Percentiles rank a stretch among this genome's conserved stretches.
phyloP scores from a whole-genome alignment of 2,329 filamentous ascomycete genomes.

The Coniella vitis region DNA sequence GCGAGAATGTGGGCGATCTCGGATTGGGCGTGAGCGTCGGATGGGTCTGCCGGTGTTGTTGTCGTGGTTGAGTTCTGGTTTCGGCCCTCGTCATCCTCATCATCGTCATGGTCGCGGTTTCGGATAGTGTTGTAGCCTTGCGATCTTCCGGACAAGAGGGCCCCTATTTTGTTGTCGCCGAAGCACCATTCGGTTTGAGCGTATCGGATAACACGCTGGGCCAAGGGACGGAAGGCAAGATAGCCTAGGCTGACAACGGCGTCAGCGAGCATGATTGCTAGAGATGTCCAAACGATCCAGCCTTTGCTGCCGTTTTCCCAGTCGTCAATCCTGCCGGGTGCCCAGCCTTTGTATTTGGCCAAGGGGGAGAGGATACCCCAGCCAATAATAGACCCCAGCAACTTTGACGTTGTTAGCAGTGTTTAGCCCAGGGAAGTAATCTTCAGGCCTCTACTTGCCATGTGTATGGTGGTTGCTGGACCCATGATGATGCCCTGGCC shows the following conservation, averaged over 20 bases:
- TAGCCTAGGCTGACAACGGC: conserved; percentile 82
- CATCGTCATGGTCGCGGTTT: conserved; percentile 9
- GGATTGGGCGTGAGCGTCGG: conserved; percentile 12
- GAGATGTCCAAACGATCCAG: conserved; percentile 95
- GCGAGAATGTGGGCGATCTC: conserved; percentile 14
- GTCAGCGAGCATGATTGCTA: conserved; percentile 95
- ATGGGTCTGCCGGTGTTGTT: conserved; percentile 17
- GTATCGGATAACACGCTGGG: conserved; percentile 26
- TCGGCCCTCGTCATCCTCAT: not conserved
- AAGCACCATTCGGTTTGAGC: conserved; percentile 2
- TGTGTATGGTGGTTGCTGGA: conserved; percentile 87
- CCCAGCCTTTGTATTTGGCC: conserved; percentile 82
- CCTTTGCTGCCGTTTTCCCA: conserved; percentile 94
- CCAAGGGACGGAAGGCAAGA: conserved; percentile 59
- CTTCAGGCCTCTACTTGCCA: conserved; percentile 37
- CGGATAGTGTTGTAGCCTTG: conserved; percentile 20
- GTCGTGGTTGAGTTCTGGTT: conserved; percentile 9
- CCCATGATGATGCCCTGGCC: conserved; percentile 99
- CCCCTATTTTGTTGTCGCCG: conserved; percentile 1
- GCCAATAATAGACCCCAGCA: conserved; percentile 78
- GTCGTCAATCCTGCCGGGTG: conserved; percentile 74
- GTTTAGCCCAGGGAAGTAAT: too few relatives aligned
- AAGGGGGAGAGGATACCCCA: conserved; percentile 89
- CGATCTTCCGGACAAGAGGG: conserved; percentile 6
- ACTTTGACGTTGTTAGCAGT: not conserved